A percentile compares a stretch with the other conserved stretches of the same genome.
Evolutionary conservation across 345 rosid species (phyloP).

Genomic region (Gossypium ekmanianum): DNA sequence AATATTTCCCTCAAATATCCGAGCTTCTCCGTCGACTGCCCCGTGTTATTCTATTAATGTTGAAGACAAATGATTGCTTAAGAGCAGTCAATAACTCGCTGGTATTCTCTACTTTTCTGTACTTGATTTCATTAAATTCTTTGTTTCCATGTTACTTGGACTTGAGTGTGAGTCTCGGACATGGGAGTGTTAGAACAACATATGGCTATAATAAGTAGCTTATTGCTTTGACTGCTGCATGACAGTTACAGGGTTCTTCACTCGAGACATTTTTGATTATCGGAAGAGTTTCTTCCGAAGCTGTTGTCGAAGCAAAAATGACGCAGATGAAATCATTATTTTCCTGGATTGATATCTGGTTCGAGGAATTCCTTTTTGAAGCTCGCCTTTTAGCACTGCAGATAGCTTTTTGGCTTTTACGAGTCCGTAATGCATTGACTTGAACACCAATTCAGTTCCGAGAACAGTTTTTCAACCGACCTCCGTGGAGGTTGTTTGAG

Average conservation of each 20-base stretch:
- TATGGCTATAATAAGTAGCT: neutral
- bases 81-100: conserved; percentile 77
- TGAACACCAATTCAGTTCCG: conserved; percentile 18
- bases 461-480: conserved; percentile 7
- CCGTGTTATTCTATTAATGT: conserved; percentile 79
- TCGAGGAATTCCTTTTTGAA: conserved; percentile 59
- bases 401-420: conserved; percentile 61
- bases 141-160: neutral
- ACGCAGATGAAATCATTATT: conserved; percentile 48
- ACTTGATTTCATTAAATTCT: conserved; percentile 12
- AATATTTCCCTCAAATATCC: conserved; percentile 78
- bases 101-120: conserved; percentile 32
- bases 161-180: neutral
- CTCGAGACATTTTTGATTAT: conserved; percentile 68
- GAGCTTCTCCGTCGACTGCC: conserved; percentile 93
- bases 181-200: neutral
- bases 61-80: conserved; percentile 94
- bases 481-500: conserved; percentile 8
- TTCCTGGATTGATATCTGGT: conserved; percentile 8
- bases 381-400: conserved; percentile 67
- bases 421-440: conserved; percentile 50
- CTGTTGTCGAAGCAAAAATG: conserved; percentile 75
- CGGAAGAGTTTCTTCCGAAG: conserved; percentile 77
- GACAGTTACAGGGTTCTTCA: conserved; percentile 73
- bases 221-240: conserved; percentile 1